Evolutionary conservation across 768 basidiomycete species (phyloP).

Genomic region (Pisolithus marmoratus): DNA sequence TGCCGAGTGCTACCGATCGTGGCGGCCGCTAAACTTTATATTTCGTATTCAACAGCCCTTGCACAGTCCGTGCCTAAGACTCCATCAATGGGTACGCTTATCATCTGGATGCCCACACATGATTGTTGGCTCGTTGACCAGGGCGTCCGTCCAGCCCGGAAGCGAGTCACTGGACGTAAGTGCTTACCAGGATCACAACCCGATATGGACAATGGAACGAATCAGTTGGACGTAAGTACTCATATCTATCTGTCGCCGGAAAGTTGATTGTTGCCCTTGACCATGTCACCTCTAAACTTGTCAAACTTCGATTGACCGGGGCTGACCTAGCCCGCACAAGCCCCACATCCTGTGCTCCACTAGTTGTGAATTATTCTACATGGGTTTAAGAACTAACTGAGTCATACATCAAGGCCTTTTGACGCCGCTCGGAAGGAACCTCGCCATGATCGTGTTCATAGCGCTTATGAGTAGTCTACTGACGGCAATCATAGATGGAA

Average conservation of each 20-base stretch:
- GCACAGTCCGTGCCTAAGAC: conserved; percentile 12
- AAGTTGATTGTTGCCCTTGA: conserved; percentile 6
- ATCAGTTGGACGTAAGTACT: conserved; percentile 14
- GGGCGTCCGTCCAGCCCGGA: conserved; percentile 17
- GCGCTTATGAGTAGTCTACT: conserved; percentile 9
- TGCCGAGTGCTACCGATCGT: conserved; percentile 17
- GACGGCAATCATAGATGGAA: conserved; percentile 16
- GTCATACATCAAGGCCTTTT: conserved; percentile 13
- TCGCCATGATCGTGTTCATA: conserved; percentile 5
- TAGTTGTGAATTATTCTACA: conserved; percentile 15
- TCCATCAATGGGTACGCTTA: conserved; percentile 11
- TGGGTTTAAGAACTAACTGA: not conserved
- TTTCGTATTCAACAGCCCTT: conserved; percentile 19
- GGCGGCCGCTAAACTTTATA: conserved; percentile 20
- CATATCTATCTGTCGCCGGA: conserved; percentile 13
- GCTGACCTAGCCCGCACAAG: conserved; percentile 19
- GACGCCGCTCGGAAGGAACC: conserved; percentile 10
- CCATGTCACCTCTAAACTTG: conserved; percentile 7
- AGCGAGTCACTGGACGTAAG: conserved; percentile 30
- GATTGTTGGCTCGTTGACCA: conserved; percentile 10
- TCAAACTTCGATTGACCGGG: conserved; percentile 12
- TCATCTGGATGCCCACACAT: conserved; percentile 13
- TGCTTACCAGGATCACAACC: conserved; percentile 18
- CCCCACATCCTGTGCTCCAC: conserved; percentile 24
- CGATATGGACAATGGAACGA: conserved; percentile 18